Evolutionary conservation across 2,329 filamentous ascomycete genomes (phyloP).

Genomic region (Cytospora piceae): DNA sequence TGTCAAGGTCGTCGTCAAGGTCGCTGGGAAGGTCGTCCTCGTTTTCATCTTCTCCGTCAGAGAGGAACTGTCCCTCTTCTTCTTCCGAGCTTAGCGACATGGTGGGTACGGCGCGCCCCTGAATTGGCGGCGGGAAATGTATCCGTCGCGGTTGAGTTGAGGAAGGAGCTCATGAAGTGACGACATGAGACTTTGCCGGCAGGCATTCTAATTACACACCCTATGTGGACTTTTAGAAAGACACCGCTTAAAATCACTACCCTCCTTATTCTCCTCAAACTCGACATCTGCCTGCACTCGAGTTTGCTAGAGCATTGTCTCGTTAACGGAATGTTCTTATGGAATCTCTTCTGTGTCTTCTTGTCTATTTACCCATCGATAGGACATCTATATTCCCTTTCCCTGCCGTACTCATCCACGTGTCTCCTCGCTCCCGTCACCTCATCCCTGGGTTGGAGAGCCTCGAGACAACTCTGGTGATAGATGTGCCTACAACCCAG

Average conservation of each 20-base stretch:
- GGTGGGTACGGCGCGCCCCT: conserved; percentile 17
- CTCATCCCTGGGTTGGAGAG: conserved; percentile 56
- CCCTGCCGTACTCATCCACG: conserved; percentile 46
- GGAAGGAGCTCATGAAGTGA: neutral
- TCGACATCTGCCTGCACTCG: neutral
- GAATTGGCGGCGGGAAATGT: neutral
- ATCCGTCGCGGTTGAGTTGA: neutral
- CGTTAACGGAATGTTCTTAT: neutral
- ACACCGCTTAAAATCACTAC: neutral
- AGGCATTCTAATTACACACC: neutral
- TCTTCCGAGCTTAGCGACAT: conserved; percentile 38
- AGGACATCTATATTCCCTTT: conserved; percentile 59
- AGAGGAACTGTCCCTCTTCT: conserved; percentile 33
- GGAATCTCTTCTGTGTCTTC: neutral
- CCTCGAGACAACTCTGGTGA: conserved; percentile 70
- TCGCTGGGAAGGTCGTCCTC: conserved; percentile 30
- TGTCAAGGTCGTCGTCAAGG: conserved; percentile 37
- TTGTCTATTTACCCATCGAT: conserved; percentile 53
- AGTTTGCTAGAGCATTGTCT: neutral
- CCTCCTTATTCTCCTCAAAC: neutral
- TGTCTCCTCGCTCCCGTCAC: conserved; percentile 47
- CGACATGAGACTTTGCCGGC: neutral
- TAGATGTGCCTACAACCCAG: conserved; percentile 73
- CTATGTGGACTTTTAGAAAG: neutral
- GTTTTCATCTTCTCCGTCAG: conserved; percentile 25